Percentiles rank a stretch among this genome's conserved stretches.
Conservation (phyloP, 306 rosid species). For the Arachis stenosperma region DNA sequence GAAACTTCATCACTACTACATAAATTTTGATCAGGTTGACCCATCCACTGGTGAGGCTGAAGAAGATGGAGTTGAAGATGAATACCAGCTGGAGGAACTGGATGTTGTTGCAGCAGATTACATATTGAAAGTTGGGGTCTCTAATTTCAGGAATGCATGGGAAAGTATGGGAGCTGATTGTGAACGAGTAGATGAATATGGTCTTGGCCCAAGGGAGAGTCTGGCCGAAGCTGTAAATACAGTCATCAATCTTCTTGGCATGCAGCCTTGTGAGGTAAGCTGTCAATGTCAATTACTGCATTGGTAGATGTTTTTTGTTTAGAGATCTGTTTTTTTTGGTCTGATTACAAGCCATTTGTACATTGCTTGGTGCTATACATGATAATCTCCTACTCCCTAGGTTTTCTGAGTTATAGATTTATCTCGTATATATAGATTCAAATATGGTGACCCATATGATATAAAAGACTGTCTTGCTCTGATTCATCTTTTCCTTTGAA, state of each 20-base stretch:
- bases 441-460: neutral
- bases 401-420: neutral
- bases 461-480: neutral
- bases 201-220: constrained; percentile 92
- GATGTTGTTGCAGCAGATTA: constrained; percentile 97
- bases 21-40: constrained; percentile 65
- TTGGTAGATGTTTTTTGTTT: constrained; percentile 15
- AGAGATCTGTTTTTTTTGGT: constrained; percentile 15
- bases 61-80: constrained; percentile 97
- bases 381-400: neutral
- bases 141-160: constrained; percentile 94
- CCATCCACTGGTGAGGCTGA: constrained; percentile 89
- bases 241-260: constrained; percentile 87
- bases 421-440: neutral
- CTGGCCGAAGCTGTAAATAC: constrained; percentile 83
- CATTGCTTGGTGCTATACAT: constrained; percentile 16
- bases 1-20: constrained; percentile 15
- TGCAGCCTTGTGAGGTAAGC: constrained; percentile 98
- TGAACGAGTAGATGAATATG: constrained; percentile 92
- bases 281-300: constrained; percentile 20
- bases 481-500: neutral
- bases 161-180: constrained; percentile 75
- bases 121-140: constrained; percentile 83
- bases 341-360: constrained; percentile 10
- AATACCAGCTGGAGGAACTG: constrained; percentile 95